Evolutionary conservation across 495 filamentous ascomycete species (phyloP), one percentile per base, ranked within the genome.

Genomic region (Annulohypoxylon stygium): DNA sequence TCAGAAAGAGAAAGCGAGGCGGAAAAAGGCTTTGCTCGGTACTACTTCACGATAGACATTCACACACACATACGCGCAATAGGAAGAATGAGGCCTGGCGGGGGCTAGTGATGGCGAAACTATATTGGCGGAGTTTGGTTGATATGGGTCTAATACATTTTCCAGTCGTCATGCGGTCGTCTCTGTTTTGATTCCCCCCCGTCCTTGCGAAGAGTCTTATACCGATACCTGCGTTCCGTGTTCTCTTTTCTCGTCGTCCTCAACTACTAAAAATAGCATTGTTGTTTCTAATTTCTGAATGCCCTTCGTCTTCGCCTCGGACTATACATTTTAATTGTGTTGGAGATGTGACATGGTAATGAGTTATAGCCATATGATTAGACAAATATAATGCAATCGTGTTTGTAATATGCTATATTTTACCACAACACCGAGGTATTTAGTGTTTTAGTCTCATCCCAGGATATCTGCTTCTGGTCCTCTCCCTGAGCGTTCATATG

Each of bases 351-450:
- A 53, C 5, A 3, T 51, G 48, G 11, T 25, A 26, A 26, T 26
- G 23, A 51, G 30, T 12, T 26, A 10, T 4, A 26, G 9, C 10
- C 12, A 25, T 30, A 30, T 30, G 30, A 30, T 30, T 4, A 20
- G 4, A 18, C 43, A 20, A 47, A 16, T 47, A 47, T 9, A 20
- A 47, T 5, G 43, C 8, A 18, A 6, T 47, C 18, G 5, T 18
- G 16, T 20, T 33, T 18, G 16, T 20, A n/a, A 8, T 39, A 20
- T 25, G 7, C 6, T 57, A 41, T 34, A 50, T 47, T 45, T 80
- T 76, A 88, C 87, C 85, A 88, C 43, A 89, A 71, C 45, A 85
- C 75, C 26, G 84, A 81, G 34, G 80, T 78, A 72, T 87, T 80
- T 6, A 88, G 77, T 43, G 79, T 71, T 43, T 78, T 76, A 33